phyloP scores from a whole-genome alignment of 2,329 filamentous ascomycete species.

The Mycosphaerella arachidis region DNA sequence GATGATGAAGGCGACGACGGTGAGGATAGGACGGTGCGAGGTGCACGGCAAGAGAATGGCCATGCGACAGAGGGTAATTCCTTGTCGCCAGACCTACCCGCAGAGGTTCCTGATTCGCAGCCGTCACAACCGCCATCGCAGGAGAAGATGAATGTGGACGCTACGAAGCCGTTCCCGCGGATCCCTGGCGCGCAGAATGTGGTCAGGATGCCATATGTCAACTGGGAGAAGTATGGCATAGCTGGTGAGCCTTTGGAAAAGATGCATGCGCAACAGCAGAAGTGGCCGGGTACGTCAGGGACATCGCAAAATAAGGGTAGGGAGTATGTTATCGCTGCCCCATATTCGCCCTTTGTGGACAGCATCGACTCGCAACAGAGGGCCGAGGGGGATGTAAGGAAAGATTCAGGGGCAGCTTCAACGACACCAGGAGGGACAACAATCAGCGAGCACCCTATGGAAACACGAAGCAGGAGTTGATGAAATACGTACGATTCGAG shows the following conservation, averaged over 20 bases:
- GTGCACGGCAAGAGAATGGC: not conserved
- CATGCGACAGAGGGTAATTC: not conserved
- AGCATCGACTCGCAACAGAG: slow-evolving; percentile 26
- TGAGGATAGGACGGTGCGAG: slow-evolving; percentile 5
- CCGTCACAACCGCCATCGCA: not conserved
- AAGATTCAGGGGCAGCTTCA: slow-evolving; percentile 21
- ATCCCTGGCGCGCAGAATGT: slow-evolving; percentile 77
- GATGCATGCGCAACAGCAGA: slow-evolving; percentile 74
- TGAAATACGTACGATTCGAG: not conserved
- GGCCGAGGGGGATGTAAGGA: slow-evolving; percentile 13
- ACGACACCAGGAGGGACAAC: slow-evolving; percentile 18
- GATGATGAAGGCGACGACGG: slow-evolving; percentile 29
- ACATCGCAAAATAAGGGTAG: slow-evolving; percentile 29
- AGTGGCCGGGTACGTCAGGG: slow-evolving; percentile 47
- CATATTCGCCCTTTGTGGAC: slow-evolving; percentile 58
- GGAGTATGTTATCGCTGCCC: slow-evolving; percentile 53
- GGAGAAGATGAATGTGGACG: not conserved
- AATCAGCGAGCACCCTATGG: slow-evolving; percentile 29
- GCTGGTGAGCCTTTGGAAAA: slow-evolving; percentile 79
- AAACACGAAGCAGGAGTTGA: slow-evolving; percentile 25
- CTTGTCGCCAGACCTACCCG: not conserved
- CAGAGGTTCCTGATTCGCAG: slow-evolving; percentile 25
- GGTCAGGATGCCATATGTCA: slow-evolving; percentile 80
- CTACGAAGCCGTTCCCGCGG: slow-evolving; percentile 48
- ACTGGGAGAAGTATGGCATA: slow-evolving; percentile 93